Base-by-base conservation (phyloP, 371 early-diverging fungal genomes). In the Saksenaea vasiformis region DNA sequence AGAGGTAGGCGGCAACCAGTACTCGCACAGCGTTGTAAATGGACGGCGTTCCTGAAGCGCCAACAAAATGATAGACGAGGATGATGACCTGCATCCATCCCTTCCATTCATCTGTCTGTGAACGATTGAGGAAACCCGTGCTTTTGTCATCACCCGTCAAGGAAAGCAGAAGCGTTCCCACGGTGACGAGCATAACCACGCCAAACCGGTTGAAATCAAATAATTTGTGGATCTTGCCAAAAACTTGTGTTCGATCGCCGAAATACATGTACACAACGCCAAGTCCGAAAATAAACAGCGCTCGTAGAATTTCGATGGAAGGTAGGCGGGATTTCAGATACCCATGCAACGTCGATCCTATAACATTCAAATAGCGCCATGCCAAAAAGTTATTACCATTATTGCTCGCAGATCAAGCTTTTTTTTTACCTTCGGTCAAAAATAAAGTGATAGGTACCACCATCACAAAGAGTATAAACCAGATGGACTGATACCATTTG, bases 51-150 rank as follows among this genome's bases (percentile, higher is more conserved):
- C 73, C 69, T 4, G 88, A 89, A 1, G 89, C 91, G 19, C 88
- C 90, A 38, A 82, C 72, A 62, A 86, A 86, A 68, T 92, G 91
- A 67, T 91, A 91, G 28, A 87, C 71, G 11, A 93, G 76, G 54
- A 93, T 90, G 41, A 85, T 78, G 27, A 91, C 69, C 75, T 92
- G 91, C 92, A 93, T 92, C 92, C 92, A 92, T 3, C 93, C 93
- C 64, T 91, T 91, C 93, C 92, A 93, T 71, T 93, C 93, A 58
- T 92, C 89, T 0, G 92, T 92, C 62, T 90, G 91, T 41, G 88
- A 81, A 13, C 91, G 82, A 69, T 86, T 89, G 62, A 93, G 67
- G 62, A 91, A 90, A 0, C 79, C 77, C 0, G 22, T 22, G 7
- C 8, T 22, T 17, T 47, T 47, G 27, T 76, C 76, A 44, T 85